Conservation (phyloP, 1,139 yeast species). For the Saccharomyces uvarum region DNA sequence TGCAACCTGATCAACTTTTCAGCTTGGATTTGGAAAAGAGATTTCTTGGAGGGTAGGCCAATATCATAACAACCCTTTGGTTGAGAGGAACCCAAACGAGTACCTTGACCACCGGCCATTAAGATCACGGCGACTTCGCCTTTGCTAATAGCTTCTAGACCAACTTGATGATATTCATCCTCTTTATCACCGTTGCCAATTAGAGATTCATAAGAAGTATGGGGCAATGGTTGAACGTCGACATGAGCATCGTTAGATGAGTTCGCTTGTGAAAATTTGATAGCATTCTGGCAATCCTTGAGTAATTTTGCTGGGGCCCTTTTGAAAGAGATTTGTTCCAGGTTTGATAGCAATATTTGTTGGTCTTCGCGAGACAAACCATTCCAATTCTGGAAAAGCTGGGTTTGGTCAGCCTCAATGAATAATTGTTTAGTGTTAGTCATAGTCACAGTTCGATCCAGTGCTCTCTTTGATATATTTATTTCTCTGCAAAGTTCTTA, state of each 20-base stretch:
- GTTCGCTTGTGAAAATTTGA: constrained; percentile 13
- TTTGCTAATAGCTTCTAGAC: constrained; percentile 58
- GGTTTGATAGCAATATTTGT: constrained; percentile 13
- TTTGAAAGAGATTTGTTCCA: constrained; percentile 16
- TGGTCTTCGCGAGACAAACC: constrained; percentile 14
- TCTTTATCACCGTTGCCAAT: constrained; percentile 26
- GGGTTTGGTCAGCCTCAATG: constrained; percentile 23
- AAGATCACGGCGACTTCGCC: constrained; percentile 82
- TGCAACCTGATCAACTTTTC: constrained; percentile 69
- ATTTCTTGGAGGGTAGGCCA: constrained; percentile 72
- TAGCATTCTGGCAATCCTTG: constrained; percentile 23
- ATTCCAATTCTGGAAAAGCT: constrained; percentile 24
- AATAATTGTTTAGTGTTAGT: constrained; percentile 17
- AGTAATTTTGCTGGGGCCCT: constrained; percentile 17
- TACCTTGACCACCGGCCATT: constrained; percentile 98
- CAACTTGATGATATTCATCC: constrained; percentile 48
- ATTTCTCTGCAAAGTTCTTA: background rate
- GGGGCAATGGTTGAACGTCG: constrained; percentile 27
- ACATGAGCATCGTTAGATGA: constrained; percentile 3
- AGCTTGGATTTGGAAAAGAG: constrained; percentile 88
- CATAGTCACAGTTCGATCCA: background rate
- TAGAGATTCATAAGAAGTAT: constrained; percentile 25
- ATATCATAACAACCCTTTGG: constrained; percentile 95
- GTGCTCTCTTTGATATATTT: background rate
- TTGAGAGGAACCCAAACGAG: constrained; percentile 76